Conservation (phyloP, 2,329 filamentous ascomycete species). For the Metarhizium robertsii region DNA sequence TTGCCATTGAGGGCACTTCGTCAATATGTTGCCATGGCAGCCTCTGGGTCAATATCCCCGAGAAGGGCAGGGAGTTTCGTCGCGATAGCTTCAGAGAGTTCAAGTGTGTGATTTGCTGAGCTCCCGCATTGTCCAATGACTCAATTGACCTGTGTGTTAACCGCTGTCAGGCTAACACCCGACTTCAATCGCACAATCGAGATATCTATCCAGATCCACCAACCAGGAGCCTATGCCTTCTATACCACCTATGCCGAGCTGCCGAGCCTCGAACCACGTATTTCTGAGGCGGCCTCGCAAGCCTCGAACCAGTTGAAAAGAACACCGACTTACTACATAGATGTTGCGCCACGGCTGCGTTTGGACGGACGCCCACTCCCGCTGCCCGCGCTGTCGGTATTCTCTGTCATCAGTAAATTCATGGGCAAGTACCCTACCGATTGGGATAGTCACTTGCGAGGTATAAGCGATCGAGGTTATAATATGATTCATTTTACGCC, state of each 20-base stretch:
- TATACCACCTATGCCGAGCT: conserved; percentile 88
- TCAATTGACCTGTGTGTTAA: not conserved
- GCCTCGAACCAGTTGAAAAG: conserved; percentile 43
- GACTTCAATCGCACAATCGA: conserved; percentile 89
- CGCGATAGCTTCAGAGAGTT: conserved; percentile 77
- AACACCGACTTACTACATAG: conserved; percentile 81
- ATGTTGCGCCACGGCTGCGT: conserved; percentile 74
- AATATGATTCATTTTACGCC: conserved; percentile 99
- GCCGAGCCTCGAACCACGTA: conserved; percentile 46
- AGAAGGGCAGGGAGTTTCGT: conserved; percentile 63
- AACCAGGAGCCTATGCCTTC: conserved; percentile 84
- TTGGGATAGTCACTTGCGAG: conserved; percentile 81
- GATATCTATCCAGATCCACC: conserved; percentile 77
- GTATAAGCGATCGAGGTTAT: conserved; percentile 86
- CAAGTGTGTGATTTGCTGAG: conserved; percentile 52
- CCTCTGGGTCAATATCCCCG: conserved; percentile 92
- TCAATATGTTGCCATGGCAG: conserved; percentile 92
- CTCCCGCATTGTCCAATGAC: conserved; percentile 3
- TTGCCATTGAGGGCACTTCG: conserved; percentile 88
- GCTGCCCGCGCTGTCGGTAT: conserved; percentile 78
- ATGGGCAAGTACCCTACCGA: conserved; percentile 87
- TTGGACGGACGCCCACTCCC: conserved; percentile 69
- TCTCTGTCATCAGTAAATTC: conserved; percentile 94
- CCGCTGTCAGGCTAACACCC: conserved; percentile 58
- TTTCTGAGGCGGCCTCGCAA: conserved; percentile 13